Conservation (phyloP, 192 early-diverging fungal genomes). For the Mycoemilia scoparia region DNA sequence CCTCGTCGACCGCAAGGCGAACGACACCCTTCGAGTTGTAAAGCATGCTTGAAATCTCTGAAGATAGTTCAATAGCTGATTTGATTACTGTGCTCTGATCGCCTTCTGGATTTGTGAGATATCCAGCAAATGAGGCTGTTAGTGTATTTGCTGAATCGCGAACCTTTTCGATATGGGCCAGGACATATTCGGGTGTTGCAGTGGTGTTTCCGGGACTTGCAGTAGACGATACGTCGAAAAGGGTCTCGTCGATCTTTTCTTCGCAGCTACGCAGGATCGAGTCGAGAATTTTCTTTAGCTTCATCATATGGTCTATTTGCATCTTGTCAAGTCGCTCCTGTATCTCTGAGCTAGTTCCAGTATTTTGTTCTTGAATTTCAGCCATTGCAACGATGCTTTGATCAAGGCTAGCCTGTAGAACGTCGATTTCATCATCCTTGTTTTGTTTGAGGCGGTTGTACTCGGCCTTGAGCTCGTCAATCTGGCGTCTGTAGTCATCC, state of each 20-base stretch:
- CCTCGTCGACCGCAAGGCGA: conserved; percentile 65
- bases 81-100: conserved; percentile 79
- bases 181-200: conserved; percentile 75
- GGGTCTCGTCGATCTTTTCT: conserved; percentile 71
- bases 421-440: conserved; percentile 65
- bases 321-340: conserved; percentile 47
- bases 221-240: conserved; percentile 70
- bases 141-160: conserved; percentile 48
- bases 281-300: conserved; percentile 63
- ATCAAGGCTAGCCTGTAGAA: conserved; percentile 64
- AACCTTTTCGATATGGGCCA: conserved; percentile 79
- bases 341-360: conserved; percentile 29
- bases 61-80: conserved; percentile 57
- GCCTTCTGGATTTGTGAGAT: conserved; percentile 35
- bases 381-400: conserved; percentile 58
- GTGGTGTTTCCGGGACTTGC: conserved; percentile 70
- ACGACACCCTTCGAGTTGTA: conserved; percentile 78
- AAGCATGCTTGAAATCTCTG: conserved; percentile 63
- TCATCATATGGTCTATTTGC: conserved; percentile 38
- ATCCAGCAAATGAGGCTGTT: conserved; percentile 28
- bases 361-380: conserved; percentile 39
- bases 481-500: conserved; percentile 19
- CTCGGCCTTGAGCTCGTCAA: conserved; percentile 19
- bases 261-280: conserved; percentile 74
- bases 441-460: conserved; percentile 13